Base-by-base conservation (phyloP, 352 stramenopile genomes). In the Phytophthora lateralis region DNA sequence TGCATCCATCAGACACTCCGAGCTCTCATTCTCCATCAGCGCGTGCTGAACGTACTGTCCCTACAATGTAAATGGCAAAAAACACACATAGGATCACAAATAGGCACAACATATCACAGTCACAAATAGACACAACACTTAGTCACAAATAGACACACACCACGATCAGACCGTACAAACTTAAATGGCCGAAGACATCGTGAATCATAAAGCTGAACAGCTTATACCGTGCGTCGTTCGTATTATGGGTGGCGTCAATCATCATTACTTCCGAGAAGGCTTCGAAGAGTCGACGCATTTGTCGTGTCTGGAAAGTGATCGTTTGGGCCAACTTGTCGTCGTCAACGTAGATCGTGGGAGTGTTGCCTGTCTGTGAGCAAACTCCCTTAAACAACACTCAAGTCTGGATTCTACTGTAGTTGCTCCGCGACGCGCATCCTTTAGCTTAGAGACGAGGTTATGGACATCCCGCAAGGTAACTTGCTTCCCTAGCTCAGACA, bases 261-360 rank as follows among this genome's bases (percentile, higher is more conserved):
- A 59, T 43, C 26, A 50, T 14, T 6, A 59, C 51, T n/a, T 50
- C 38, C 2, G 27, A 18, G 8, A 59, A 59, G 10, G 38, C 51
- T 8, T 42, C 24, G 21, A 59, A 49, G 20, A 59, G 34, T 4
- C 39, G 12, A 15, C 51, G 51, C 51, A 44, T 59, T 43, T 49
- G 51, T 0, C 44, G 51, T 5, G 38, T 49, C 38, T 58, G 39
- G 29, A 58, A 58, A n/a, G 38, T 58, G 39, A 59, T 50, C 6
- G 26, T 49, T 15, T 59, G 38, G 6, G 39, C 39, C 18, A 44
- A 30, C 11, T 59, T 50, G 27, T 50, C 6, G 10, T 59, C 39
- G 18, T 50, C 51, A 14, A 50, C 51, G 18, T 50, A 27, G 26
- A 59, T 26, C 17, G 51, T 59, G 12, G 39, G 27, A 34, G 51